These are phyloP conservation scores for Knoxia roxburghii DNA, from an alignment of 257 asterid genomes.

Conservation along the genomic window DNA sequence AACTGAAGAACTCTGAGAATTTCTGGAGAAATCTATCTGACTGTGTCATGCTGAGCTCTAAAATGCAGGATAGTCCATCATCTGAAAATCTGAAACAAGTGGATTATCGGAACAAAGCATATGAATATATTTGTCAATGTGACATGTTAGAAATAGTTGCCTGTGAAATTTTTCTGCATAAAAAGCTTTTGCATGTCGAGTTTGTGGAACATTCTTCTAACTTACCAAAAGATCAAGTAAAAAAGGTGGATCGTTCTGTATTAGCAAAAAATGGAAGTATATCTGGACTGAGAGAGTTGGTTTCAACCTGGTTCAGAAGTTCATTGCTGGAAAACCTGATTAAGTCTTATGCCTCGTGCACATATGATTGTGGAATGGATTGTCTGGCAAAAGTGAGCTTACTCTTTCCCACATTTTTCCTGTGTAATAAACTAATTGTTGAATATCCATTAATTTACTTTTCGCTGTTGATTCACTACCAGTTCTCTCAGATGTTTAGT, in stretches of 20 bases:
- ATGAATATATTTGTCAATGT: constrained; percentile 49
- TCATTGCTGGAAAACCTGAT: constrained; percentile 54
- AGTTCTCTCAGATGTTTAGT: not conserved
- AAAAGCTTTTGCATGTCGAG: constrained; percentile 57
- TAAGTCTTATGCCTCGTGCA: constrained; percentile 63
- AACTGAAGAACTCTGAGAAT: constrained; percentile 45
- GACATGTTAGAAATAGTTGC: constrained; percentile 63
- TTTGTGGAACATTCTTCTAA: constrained; percentile 37
- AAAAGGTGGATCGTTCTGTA: constrained; percentile 26
- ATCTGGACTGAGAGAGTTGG: constrained; percentile 40
- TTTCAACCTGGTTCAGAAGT: constrained; percentile 56
- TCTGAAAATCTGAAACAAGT: constrained; percentile 33
- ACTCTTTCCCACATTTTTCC: constrained; percentile 10
- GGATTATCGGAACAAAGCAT: constrained; percentile 42
- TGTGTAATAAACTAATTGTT: not conserved
- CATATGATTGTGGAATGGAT: constrained; percentile 39
- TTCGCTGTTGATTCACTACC: not conserved
- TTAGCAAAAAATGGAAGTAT: constrained; percentile 25
- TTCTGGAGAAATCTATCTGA: constrained; percentile 71
- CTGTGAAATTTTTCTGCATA: constrained; percentile 75
- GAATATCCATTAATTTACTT: not conserved
- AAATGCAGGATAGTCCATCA: constrained; percentile 22
- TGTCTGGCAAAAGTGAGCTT: constrained; percentile 58
- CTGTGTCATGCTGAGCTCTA: constrained; percentile 36
- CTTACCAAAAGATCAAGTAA: constrained; percentile 31